A percentile compares a stretch with the other conserved stretches of the same genome.
phyloP scores from a whole-genome alignment of 805 yeast genomes.

The Yamadazyma sp. region DNA sequence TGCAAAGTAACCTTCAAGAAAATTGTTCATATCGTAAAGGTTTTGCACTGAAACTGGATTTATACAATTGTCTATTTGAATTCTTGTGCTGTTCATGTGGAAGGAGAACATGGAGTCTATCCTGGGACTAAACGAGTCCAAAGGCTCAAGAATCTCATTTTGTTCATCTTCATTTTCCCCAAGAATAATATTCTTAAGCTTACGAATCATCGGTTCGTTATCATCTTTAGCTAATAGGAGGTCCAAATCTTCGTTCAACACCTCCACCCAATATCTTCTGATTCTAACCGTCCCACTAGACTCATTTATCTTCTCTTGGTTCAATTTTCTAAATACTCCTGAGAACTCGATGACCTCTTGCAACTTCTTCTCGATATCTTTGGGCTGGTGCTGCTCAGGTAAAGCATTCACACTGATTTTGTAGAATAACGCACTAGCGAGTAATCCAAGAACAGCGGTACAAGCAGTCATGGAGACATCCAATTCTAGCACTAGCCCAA shows the following conservation, averaged over 20 bases:
- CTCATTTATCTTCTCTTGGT: conserved; percentile 4
- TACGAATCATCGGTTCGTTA: conserved; percentile 1
- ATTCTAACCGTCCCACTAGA: conserved; percentile 14
- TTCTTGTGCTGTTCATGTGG: not conserved
- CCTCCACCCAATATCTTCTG: conserved; percentile 12
- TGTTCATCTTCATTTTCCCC: conserved; percentile 2
- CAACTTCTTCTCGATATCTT: conserved; percentile 1
- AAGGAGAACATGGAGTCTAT: not conserved
- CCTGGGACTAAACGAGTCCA: not conserved
- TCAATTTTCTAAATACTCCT: conserved; percentile 1
- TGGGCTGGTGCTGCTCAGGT: conserved; percentile 3
- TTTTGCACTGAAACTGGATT: conserved; percentile 1
- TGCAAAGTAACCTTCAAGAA: conserved; percentile 6
- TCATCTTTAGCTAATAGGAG: conserved; percentile 3
- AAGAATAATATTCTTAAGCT: conserved; percentile 3
- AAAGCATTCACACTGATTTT: conserved; percentile 3
- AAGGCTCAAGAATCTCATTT: not conserved
- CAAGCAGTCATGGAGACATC: conserved; percentile 2
- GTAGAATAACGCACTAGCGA: conserved; percentile 8
- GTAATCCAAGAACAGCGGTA: conserved; percentile 6
- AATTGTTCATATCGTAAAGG: conserved; percentile 5
- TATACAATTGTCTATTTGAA: conserved; percentile 1
- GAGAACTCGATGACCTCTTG: conserved; percentile 1
- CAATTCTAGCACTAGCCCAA: conserved; percentile 1
- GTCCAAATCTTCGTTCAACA: conserved; percentile 12